phyloP scores from a whole-genome alignment of 2,329 filamentous ascomycete genomes.

The Aureobasidium leucospermi region DNA sequence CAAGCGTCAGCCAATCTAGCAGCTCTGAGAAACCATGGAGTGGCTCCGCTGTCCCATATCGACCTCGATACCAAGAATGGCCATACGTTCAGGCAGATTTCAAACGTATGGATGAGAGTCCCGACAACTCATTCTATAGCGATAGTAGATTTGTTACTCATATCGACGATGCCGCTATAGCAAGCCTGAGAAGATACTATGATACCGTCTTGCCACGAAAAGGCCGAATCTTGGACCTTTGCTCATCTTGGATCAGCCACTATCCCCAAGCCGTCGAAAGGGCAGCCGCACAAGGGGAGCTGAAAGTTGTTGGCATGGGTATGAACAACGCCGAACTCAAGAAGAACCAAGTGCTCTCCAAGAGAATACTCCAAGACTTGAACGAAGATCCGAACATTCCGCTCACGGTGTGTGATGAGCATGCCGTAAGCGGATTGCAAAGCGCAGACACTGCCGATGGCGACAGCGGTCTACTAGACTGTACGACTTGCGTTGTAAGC shows the following conservation, averaged over 20 bases:
- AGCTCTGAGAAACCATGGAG: background rate
- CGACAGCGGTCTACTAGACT: conserved; percentile 30
- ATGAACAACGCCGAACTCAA: conserved; percentile 42
- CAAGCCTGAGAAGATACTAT: conserved; percentile 40
- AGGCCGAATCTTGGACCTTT: conserved; percentile 43
- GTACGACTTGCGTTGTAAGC: conserved; percentile 44
- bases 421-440: conserved; percentile 3
- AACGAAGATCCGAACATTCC: conserved; percentile 33
- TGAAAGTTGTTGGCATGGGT: conserved; percentile 41
- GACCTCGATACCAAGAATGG: conserved; percentile 27
- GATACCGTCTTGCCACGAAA: conserved; percentile 32
- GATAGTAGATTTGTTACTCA: conserved; percentile 46
- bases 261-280: conserved; percentile 31
- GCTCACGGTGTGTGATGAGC: conserved; percentile 12
- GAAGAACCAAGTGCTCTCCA: conserved; percentile 15
- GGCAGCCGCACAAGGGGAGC: conserved; percentile 25
- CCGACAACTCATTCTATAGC: conserved; percentile 33
- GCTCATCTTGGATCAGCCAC: conserved; percentile 44
- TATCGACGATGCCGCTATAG: conserved; percentile 45
- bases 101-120: conserved; percentile 30
- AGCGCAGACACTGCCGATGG: background rate
- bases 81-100: conserved; percentile 34
- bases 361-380: conserved; percentile 35
- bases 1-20: conserved; percentile 1
- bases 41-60: conserved; percentile 20